A percentile compares a stretch with the other conserved stretches of the same genome.
phyloP scores from a whole-genome alignment of 225 moss, liverwort and hornwort species.

The Straminergon stramineum region DNA sequence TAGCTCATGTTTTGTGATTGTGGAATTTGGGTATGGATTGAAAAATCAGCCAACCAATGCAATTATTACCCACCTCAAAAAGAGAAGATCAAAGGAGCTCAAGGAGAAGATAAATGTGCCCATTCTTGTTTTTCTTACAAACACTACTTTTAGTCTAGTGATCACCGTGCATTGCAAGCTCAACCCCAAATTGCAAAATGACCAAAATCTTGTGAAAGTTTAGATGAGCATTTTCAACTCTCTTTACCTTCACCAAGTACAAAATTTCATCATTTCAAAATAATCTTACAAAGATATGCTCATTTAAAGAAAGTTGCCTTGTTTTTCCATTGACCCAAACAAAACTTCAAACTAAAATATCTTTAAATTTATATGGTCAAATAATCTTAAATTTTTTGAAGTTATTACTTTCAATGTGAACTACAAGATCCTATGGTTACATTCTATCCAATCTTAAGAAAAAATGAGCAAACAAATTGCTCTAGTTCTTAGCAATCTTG shows the following conservation, averaged over 20 bases:
- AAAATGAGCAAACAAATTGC: too few species aligned
- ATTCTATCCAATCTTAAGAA: too few species aligned
- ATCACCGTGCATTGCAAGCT: neutral
- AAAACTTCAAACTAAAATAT: neutral
- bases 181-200: neutral
- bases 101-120: neutral
- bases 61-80: too few species aligned
- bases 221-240: neutral
- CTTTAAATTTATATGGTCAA: neutral
- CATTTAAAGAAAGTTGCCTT: neutral
- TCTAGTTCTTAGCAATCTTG: too few species aligned
- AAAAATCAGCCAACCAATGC: too few species aligned
- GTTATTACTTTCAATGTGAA: too few species aligned
- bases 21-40: too few species aligned
- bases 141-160: neutral
- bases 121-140: neutral
- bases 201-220: neutral
- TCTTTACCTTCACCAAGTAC: too few species aligned
- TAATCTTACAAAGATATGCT: neutral
- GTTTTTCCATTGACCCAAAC: too few species aligned
- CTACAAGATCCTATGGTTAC: too few species aligned
- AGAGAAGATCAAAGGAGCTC: rapidly evolving
- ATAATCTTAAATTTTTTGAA: too few species aligned
- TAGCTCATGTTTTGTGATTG: too few species aligned
- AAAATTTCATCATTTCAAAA: neutral